Evolutionary conservation across 306 rosid genomes (phyloP), one percentile per base, ranked within the genome.

Genomic region (Hippophae tibetana): DNA sequence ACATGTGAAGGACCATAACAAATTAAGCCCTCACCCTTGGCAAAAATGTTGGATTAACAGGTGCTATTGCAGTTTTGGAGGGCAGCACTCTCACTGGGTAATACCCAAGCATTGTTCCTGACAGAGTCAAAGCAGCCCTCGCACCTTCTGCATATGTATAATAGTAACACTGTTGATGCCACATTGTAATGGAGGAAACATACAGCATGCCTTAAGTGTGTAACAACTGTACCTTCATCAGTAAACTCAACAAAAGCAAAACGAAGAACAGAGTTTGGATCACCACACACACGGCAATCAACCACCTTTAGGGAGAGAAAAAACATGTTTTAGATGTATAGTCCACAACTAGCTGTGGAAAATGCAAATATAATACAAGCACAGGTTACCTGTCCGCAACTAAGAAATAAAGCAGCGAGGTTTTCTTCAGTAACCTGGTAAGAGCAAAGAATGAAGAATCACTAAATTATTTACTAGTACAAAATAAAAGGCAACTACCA

Each of bases 211-310:
- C 56, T 18, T 47, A 56, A 54, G 59, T 3, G 6, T 18, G 10
- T 23, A 61, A 46, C 40, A 45, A 23, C 49, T 8, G 55, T 84
- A 88, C 95, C 97, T 77, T 92, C 99, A 73, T 92, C 99, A 2
- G 99, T 92, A 71, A 92, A 92, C 80, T 92, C 99, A 26, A 88
- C 31, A 67, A 92, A 92, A 54, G 99, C 96, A 84, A 92, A 92
- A 53, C 94, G 95, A 61, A 92, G 99, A 67, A 92, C 73, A 62
- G 97, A 92, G 67, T 92, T 92, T 49, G 96, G 96, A 80, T 92
- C 99, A 62, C 99, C 99, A 9, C 99, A 92, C 2, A 92, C 89
- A 46, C 99, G 99, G 75, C 99, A 92, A 71, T 92, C 99, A 63
- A 88, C 94, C 70, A 92, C 96, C 99, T 92, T 50, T 61, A 5